Evolutionary conservation across 768 basidiomycete species (phyloP).

Genomic region (Rhodocollybia butyracea): DNA sequence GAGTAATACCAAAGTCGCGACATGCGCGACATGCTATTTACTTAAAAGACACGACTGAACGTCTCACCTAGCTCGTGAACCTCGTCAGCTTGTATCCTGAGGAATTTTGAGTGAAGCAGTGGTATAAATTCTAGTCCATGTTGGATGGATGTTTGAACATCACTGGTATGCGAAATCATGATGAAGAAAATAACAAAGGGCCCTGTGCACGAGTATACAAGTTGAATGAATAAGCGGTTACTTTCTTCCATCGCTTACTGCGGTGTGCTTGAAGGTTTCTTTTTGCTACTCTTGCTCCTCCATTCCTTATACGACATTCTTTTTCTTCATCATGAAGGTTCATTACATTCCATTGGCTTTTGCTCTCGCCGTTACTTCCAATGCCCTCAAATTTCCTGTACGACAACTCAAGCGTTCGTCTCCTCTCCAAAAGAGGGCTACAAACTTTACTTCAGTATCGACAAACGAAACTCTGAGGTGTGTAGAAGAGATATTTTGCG

Average conservation of each 20-base stretch:
- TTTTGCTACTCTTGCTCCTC: conserved; percentile 3
- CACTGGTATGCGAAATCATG: too few species aligned
- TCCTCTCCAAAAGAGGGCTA: conserved; percentile 31
- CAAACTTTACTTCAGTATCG: conserved; percentile 32
- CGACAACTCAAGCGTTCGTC: conserved; percentile 37
- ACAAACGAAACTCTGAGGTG: conserved; percentile 20
- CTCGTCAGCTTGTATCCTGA: too few species aligned
- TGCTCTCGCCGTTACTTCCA: conserved; percentile 32
- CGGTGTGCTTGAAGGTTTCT: conserved; percentile 16
- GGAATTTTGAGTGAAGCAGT: too few species aligned
- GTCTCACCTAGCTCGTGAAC: too few species aligned
- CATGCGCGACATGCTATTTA: too few species aligned
- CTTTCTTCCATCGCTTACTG: neutral
- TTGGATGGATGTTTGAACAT: too few species aligned
- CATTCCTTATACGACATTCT: conserved; percentile 19
- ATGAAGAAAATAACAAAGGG: too few species aligned
- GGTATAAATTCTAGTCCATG: too few species aligned
- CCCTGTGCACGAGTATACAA: too few species aligned
- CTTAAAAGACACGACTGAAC: too few species aligned
- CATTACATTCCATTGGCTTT: conserved; percentile 30
- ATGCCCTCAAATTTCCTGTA: conserved; percentile 47
- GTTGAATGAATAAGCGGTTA: too few species aligned
- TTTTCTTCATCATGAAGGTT: conserved; percentile 37
- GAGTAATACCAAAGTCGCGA: too few species aligned
- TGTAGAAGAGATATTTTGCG: neutral